phyloP scores from a whole-genome alignment of 495 filamentous ascomycete species.

The Penicillium argentinense region DNA sequence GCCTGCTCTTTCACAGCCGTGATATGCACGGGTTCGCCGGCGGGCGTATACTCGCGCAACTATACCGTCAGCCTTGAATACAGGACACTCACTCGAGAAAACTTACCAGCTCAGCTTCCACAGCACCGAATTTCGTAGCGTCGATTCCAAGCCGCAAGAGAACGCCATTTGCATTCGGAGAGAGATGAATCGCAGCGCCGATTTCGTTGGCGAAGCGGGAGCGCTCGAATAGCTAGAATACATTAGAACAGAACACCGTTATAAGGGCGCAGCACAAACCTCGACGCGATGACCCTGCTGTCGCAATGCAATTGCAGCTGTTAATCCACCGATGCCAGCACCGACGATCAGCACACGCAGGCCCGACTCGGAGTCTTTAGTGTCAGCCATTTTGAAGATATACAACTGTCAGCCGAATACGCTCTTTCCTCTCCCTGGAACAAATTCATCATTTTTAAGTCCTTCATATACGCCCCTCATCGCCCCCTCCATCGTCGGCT shows the following conservation, averaged over 20 bases:
- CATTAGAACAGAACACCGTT: too few species aligned
- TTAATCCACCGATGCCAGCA: constrained; percentile 56
- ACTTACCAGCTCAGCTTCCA: constrained; percentile 31
- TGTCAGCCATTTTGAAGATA: too few species aligned
- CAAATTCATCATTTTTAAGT: too few species aligned
- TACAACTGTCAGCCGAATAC: too few species aligned
- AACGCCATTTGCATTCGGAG: constrained; percentile 54
- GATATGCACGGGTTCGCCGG: constrained; percentile 35
- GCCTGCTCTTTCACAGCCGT: constrained; percentile 30
- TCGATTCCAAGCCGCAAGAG: constrained; percentile 45
- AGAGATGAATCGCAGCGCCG: constrained; percentile 56
- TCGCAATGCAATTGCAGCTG: constrained; percentile 53
- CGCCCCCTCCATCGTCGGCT: neutral
- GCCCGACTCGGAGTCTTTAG: constrained; percentile 10
- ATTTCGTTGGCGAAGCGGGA: constrained; percentile 52
- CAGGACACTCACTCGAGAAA: neutral
- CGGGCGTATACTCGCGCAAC: constrained; percentile 33
- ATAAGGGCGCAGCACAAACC: too few species aligned
- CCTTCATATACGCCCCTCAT: neutral
- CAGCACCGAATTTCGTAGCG: constrained; percentile 33
- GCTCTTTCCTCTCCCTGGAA: too few species aligned
- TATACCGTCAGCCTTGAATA: constrained; percentile 7
- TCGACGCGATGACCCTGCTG: constrained; percentile 54
- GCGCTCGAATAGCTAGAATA: constrained; percentile 51
- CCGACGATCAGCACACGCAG: constrained; percentile 52